phyloP scores from a whole-genome alignment of 768 basidiomycete species.

The Tylopilus vinaceipallidus region DNA sequence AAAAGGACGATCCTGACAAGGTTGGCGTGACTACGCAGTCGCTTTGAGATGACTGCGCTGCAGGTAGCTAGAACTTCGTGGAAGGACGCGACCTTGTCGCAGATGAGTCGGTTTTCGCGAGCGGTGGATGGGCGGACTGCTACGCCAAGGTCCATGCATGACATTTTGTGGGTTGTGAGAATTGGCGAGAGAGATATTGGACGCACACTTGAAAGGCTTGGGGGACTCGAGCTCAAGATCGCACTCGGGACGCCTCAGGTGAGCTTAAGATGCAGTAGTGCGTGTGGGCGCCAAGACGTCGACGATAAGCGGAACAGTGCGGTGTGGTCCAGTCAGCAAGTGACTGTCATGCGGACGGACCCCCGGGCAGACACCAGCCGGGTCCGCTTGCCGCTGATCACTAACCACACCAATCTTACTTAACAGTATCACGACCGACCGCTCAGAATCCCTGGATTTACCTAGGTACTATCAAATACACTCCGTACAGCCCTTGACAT shows the following conservation, averaged over 20 bases:
- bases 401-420: too few species aligned
- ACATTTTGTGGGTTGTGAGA: conserved; percentile 8
- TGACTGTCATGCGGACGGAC: conserved; percentile 18
- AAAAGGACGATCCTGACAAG: conserved; percentile 4
- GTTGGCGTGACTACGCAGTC: conserved; percentile 2
- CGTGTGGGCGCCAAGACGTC: conserved; percentile 4
- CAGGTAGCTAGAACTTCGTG: conserved; percentile 13
- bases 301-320: background rate
- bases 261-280: conserved; percentile 18
- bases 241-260: conserved; percentile 17
- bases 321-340: too few species aligned
- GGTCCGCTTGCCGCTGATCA: too few species aligned
- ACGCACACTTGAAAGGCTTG: conserved; percentile 18
- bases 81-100: conserved; percentile 5
- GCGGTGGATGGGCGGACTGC: conserved; percentile 1
- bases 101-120: conserved; percentile 11
- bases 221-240: conserved; percentile 4
- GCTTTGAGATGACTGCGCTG: too few species aligned
- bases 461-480: conserved; percentile 2
- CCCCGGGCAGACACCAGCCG: too few species aligned
- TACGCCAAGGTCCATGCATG: conserved; percentile 2
- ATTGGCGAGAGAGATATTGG: background rate
- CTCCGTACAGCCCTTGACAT: conserved; percentile 1
- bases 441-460: background rate
- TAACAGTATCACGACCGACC: background rate